A percentile compares a stretch with the other conserved stretches of the same genome.
phyloP scores from a whole-genome alignment of 2,329 filamentous ascomycete genomes.

The Escovopsis sp. region DNA sequence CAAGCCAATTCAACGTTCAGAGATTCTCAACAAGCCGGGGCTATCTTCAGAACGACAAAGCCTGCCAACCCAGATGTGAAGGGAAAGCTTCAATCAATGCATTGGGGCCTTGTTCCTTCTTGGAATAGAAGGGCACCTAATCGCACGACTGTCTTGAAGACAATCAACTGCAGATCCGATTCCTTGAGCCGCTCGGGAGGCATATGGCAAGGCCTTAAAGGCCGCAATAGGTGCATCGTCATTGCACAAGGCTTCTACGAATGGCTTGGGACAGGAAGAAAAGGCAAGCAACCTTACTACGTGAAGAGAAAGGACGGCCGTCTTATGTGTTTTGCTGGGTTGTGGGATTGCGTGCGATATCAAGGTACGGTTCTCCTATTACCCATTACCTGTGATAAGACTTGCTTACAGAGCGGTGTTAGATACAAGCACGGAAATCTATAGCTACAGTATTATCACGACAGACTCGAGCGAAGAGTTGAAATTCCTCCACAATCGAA shows the following conservation, averaged over 20 bases:
- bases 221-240: slow-evolving; percentile 73
- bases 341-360: slow-evolving; percentile 81
- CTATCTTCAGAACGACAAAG: background rate
- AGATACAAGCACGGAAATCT: slow-evolving; percentile 46
- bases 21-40: background rate
- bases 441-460: slow-evolving; percentile 90
- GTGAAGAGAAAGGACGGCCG: slow-evolving; percentile 68
- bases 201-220: slow-evolving; percentile 90
- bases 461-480: slow-evolving; percentile 74
- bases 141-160: slow-evolving; percentile 65
- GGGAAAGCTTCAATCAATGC: slow-evolving; percentile 85
- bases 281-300: slow-evolving; percentile 75
- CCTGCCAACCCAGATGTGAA: slow-evolving; percentile 21
- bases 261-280: slow-evolving; percentile 68
- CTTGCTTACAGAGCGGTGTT: background rate
- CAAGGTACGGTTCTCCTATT: slow-evolving; percentile 36
- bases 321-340: slow-evolving; percentile 76
- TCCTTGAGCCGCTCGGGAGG: slow-evolving; percentile 61
- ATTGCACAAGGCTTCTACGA: slow-evolving; percentile 91
- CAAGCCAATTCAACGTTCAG: background rate
- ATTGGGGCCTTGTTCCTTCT: slow-evolving; percentile 87
- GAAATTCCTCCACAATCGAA: slow-evolving; percentile 79
- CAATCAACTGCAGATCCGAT: slow-evolving; percentile 91
- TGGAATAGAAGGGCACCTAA: slow-evolving; percentile 81
- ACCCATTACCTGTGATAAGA: no score